Evolutionary conservation across 2,329 filamentous ascomycete genomes (phyloP).

Genomic region (Albifimbria verrucaria): DNA sequence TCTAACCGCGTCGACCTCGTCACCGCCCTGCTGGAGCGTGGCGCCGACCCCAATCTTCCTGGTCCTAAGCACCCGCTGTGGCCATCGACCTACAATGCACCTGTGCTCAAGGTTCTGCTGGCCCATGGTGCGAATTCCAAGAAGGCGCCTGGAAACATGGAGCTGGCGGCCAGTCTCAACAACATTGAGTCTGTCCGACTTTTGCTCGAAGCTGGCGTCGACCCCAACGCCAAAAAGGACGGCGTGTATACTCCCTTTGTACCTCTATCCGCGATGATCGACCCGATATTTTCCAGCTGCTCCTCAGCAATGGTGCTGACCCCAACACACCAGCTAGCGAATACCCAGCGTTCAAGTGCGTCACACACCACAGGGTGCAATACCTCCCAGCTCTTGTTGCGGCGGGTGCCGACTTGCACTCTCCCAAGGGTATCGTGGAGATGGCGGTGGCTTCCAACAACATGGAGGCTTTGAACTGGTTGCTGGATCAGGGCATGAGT

Average conservation of each 20-base stretch:
- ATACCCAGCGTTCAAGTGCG: slow-evolving; percentile 65
- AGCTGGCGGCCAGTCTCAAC: slow-evolving; percentile 61
- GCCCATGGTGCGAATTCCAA: slow-evolving; percentile 55
- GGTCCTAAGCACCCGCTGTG: slow-evolving; percentile 67
- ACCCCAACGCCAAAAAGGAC: slow-evolving; percentile 60
- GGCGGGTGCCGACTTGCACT: slow-evolving; percentile 56
- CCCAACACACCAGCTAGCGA: slow-evolving; percentile 62
- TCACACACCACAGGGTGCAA: slow-evolving; percentile 62
- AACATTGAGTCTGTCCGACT: slow-evolving; percentile 59
- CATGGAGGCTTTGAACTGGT: slow-evolving; percentile 55
- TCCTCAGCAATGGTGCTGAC: slow-evolving; percentile 55
- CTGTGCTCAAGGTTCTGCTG: slow-evolving; percentile 57
- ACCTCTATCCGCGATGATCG: slow-evolving; percentile 66
- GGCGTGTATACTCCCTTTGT: slow-evolving; percentile 65
- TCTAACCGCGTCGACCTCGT: slow-evolving; percentile 55
- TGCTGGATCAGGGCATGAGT: slow-evolving; percentile 57
- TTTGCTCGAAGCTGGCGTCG: slow-evolving; percentile 56
- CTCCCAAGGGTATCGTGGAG: slow-evolving; percentile 64
- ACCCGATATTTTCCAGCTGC: slow-evolving; percentile 56
- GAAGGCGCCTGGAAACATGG: slow-evolving; percentile 61
- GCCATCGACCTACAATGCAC: slow-evolving; percentile 58
- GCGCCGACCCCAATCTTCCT: slow-evolving; percentile 65
- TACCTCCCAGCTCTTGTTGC: slow-evolving; percentile 57
- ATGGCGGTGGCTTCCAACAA: slow-evolving; percentile 61
- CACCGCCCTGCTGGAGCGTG: slow-evolving; percentile 45